Conservation (phyloP, 2,329 filamentous ascomycete genomes). For the Aspergillaceae sp. region DNA sequence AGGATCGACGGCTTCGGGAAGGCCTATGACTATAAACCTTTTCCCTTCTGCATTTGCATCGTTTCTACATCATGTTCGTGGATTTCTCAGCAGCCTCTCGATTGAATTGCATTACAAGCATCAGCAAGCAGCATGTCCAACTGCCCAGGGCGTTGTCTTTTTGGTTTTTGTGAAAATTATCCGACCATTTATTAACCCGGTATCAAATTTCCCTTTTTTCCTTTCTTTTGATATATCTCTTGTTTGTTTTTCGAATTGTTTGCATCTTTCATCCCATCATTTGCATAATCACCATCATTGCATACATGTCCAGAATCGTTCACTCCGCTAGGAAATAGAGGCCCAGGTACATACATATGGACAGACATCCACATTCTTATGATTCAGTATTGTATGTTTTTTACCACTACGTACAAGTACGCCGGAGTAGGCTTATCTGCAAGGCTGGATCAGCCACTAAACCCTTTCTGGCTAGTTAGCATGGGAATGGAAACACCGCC, state of each 20-base stretch:
- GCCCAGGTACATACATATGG: no score
- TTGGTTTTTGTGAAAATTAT: no score
- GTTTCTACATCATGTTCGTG: neutral
- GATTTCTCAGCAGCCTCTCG: neutral
- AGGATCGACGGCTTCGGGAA: slow-evolving; percentile 29
- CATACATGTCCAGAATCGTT: neutral
- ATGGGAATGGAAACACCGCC: slow-evolving; percentile 2
- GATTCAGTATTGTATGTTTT: no score
- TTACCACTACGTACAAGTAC: slow-evolving; percentile 4
- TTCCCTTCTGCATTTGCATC: neutral
- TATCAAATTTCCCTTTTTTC: slow-evolving; percentile 1
- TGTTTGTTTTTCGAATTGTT: slow-evolving; percentile 1
- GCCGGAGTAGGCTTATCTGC: slow-evolving; percentile 9
- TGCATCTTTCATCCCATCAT: neutral
- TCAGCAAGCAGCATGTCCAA: neutral
- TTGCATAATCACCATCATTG: slow-evolving; percentile 1
- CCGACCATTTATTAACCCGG: no score
- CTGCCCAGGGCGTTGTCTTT: neutral
- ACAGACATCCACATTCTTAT: no score
- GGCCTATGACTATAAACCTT: slow-evolving; percentile 8
- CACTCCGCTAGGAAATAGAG: neutral
- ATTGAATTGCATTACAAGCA: neutral
- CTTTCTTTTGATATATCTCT: neutral
- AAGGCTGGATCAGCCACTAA: slow-evolving; percentile 3
- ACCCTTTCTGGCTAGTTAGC: slow-evolving; percentile 3